phyloP scores from a whole-genome alignment of 2,329 filamentous ascomycete genomes.

The Polytolypa hystricis region DNA sequence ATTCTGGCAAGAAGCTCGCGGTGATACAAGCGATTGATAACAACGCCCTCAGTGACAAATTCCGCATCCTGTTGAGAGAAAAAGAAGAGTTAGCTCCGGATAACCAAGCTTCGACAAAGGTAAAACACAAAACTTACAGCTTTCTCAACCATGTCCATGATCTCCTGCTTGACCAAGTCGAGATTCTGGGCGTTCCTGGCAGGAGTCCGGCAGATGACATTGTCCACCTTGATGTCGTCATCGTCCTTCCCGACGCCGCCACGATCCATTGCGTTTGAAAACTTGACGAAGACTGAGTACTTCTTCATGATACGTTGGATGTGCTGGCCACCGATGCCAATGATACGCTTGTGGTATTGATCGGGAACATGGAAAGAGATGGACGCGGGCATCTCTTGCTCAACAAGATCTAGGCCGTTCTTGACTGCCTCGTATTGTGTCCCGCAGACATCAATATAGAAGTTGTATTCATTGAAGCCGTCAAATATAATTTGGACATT shows the following conservation, averaged over 20 bases:
- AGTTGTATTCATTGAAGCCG: constrained; percentile 99
- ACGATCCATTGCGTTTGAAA: constrained; percentile 97
- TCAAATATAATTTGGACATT: constrained; percentile 99
- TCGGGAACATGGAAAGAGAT: constrained; percentile 99
- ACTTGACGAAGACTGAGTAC: constrained; percentile 98
- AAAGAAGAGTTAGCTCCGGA: constrained; percentile 4
- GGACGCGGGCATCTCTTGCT: constrained; percentile 97
- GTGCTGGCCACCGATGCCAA: constrained; percentile 94
- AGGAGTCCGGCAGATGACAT: constrained; percentile 95
- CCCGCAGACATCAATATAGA: constrained; percentile 96
- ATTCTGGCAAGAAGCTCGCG: constrained; percentile 84
- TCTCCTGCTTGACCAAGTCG: constrained; percentile 95
- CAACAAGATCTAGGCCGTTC: constrained; percentile 80
- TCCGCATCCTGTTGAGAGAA: constrained; percentile 61
- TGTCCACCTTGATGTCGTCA: constrained; percentile 96
- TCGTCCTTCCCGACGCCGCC: constrained; percentile 89
- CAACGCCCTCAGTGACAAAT: constrained; percentile 87
- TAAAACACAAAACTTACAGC: constrained; percentile 46
- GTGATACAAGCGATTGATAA: constrained; percentile 89
- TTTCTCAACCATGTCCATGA: constrained; percentile 98
- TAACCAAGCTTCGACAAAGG: not conserved
- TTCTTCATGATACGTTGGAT: constrained; percentile 99
- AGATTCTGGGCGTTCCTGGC: constrained; percentile 94
- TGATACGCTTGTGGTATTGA: constrained; percentile 98
- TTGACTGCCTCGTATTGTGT: constrained; percentile 89